A percentile compares a stretch with the other conserved stretches of the same genome.
phyloP scores from a whole-genome alignment of 2,329 filamentous ascomycete genomes.

The Botrytis byssoidea region DNA sequence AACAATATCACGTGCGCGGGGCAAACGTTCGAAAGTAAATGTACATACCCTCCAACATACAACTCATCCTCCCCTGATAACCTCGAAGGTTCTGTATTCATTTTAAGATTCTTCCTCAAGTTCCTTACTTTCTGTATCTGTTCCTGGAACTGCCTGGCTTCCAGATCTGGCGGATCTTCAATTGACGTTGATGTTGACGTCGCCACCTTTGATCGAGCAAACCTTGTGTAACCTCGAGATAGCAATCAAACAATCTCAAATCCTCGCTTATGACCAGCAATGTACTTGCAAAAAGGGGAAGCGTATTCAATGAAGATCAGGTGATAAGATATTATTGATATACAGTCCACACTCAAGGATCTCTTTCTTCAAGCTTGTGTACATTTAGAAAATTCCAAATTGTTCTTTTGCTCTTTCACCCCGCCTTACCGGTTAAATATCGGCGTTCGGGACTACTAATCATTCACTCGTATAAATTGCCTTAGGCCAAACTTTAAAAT shows the following conservation, averaged over 20 bases:
- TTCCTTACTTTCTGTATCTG: slow-evolving; percentile 8
- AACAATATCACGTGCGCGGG: slow-evolving; percentile 35
- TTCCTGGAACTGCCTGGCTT: neutral
- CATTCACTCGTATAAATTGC: neutral
- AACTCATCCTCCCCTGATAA: slow-evolving; percentile 69
- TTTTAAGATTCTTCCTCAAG: slow-evolving; percentile 14
- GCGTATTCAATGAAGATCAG: neutral
- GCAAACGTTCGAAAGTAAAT: slow-evolving; percentile 17
- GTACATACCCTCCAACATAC: slow-evolving; percentile 73
- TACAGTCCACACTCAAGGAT: slow-evolving; percentile 2
- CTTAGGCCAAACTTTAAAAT: neutral
- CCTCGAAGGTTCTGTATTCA: slow-evolving; percentile 57
- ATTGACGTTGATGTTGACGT: slow-evolving; percentile 1
- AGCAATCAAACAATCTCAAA: slow-evolving; percentile 9
- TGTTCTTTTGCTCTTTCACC: slow-evolving; percentile 2
- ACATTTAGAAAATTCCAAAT: slow-evolving; percentile 1
- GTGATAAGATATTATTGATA: slow-evolving; percentile 8
- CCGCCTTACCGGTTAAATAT: slow-evolving; percentile 10
- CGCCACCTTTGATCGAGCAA: neutral
- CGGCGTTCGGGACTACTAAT: neutral
- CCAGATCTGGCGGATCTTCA: neutral
- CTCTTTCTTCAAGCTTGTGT: neutral
- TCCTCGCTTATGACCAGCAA: neutral
- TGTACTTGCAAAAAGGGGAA: neutral
- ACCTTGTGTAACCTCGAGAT: neutral